These are phyloP conservation scores for Backusella circina DNA, from an alignment of 192 early-diverging fungal species.

Conservation along the genomic window DNA sequence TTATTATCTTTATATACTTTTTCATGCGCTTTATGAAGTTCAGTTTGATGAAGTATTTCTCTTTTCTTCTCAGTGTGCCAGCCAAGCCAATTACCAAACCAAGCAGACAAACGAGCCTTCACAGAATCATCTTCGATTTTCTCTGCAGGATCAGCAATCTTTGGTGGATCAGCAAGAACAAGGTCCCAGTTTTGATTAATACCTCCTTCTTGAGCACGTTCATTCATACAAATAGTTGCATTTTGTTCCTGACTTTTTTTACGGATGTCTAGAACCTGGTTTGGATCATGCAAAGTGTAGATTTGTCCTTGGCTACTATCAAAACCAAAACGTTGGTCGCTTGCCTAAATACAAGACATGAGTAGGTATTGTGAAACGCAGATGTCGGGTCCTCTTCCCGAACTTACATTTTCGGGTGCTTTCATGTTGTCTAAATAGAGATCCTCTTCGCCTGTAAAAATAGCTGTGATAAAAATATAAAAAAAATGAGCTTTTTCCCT, in stretches of 20 bases:
- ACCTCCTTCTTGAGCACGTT: background rate
- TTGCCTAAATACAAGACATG: background rate
- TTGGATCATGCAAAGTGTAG: conserved; percentile 4
- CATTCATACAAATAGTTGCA: conserved; percentile 8
- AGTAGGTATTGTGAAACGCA: background rate
- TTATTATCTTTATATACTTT: conserved; percentile 15
- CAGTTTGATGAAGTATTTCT: background rate
- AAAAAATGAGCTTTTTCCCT: background rate
- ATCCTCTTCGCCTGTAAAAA: conserved; percentile 25
- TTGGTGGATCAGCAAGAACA: background rate
- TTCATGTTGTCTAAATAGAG: conserved; percentile 30
- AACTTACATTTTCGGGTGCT: conserved; percentile 23
- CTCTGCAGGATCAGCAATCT: background rate
- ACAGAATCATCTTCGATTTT: conserved; percentile 1
- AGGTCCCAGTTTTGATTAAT: conserved; percentile 4
- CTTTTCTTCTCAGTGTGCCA: background rate
- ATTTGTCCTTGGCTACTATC: conserved; percentile 6
- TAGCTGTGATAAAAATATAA: background rate
- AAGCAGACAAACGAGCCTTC: background rate
- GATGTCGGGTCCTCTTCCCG: background rate
- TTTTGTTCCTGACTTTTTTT: background rate
- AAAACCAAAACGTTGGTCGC: conserved; percentile 19
- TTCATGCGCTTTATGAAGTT: conserved; percentile 11
- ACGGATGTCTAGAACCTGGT: conserved; percentile 17
- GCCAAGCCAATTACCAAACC: conserved; percentile 22